Percentiles rank a stretch among this genome's conserved stretches.
Evolutionary conservation across 1,284 basidiomycete species (phyloP).

Genomic region (Thelephora terrestris): DNA sequence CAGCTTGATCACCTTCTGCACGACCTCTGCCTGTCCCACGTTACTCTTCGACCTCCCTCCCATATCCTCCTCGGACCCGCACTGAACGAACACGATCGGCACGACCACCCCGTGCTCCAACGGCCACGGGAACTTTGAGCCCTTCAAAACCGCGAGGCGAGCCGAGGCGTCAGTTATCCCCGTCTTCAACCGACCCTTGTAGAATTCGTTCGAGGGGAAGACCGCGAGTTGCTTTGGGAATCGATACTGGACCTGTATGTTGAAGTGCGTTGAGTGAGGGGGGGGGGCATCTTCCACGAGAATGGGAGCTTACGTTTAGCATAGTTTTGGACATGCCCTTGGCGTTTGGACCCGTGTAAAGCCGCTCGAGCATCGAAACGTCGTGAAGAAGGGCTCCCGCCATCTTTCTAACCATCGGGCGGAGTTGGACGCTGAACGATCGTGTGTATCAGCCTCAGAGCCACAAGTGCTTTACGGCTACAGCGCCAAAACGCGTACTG

Average conservation of each 20-base stretch:
- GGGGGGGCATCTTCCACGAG: neutral
- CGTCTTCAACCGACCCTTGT: slow-evolving; percentile 41
- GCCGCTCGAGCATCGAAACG: slow-evolving; percentile 47
- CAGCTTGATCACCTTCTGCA: slow-evolving; percentile 32
- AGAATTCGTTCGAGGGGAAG: slow-evolving; percentile 55
- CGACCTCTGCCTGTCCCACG: slow-evolving; percentile 41
- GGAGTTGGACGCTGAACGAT: slow-evolving; percentile 45
- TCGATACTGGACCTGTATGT: slow-evolving; percentile 47
- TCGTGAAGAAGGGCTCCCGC: slow-evolving; percentile 46
- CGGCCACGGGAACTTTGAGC: slow-evolving; percentile 49
- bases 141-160: slow-evolving; percentile 30
- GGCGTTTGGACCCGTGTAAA: slow-evolving; percentile 33
- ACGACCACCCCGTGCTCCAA: slow-evolving; percentile 20
- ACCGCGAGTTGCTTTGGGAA: slow-evolving; percentile 44
- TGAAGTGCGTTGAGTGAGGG: neutral
- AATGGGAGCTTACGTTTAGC: slow-evolving; percentile 36
- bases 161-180: slow-evolving; percentile 30
- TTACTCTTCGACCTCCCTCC: slow-evolving; percentile 54
- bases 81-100: slow-evolving; percentile 49
- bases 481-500: slow-evolving; percentile 36
- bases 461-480: too few species aligned
- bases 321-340: slow-evolving; percentile 41
- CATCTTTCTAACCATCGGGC: slow-evolving; percentile 50
- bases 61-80: slow-evolving; percentile 45
- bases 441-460: too few species aligned